These are phyloP conservation scores for Chrysanthemum lavandulifolium DNA, from an alignment of 129 eudicot species.

Conservation along the genomic window DNA sequence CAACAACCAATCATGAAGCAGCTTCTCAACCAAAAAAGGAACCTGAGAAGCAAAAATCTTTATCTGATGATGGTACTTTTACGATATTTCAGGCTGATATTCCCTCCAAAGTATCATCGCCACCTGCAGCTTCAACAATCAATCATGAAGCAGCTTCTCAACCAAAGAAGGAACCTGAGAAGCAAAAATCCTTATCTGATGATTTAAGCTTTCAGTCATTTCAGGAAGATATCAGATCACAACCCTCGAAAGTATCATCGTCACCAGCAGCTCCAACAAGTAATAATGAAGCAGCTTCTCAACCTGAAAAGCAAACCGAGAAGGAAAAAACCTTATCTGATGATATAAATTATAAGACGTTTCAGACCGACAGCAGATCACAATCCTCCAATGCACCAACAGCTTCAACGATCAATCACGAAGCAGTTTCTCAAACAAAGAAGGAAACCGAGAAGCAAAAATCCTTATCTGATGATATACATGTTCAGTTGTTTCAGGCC, in stretches of 20 bases:
- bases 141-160: constrained; percentile 32
- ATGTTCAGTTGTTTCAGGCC: constrained; percentile 20
- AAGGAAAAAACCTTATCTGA: background rate
- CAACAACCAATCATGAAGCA: constrained; percentile 26
- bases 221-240: constrained; percentile 36
- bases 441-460: constrained; percentile 28
- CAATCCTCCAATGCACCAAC: background rate
- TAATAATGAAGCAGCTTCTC: constrained; percentile 19
- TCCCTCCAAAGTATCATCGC: background rate
- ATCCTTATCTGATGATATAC: constrained; percentile 31
- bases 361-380: too few relatives aligned
- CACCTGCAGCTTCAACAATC: constrained; percentile 6
- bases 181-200: constrained; percentile 32
- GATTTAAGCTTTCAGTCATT: constrained; percentile 19
- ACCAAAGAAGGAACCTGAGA: constrained; percentile 39
- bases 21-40: constrained; percentile 39
- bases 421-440: constrained; percentile 38
- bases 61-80: constrained; percentile 24
- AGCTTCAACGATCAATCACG: constrained; percentile 20
- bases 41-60: constrained; percentile 29
- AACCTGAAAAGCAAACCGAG: constrained; percentile 11
- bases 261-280: constrained; percentile 2
- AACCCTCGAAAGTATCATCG: constrained; percentile 31
- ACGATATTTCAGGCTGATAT: too few relatives aligned
- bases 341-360: too few relatives aligned